A percentile compares a stretch with the other conserved stretches of the same genome.
phyloP scores from a whole-genome alignment of 768 basidiomycete species.

The Scleroderma bovista region DNA sequence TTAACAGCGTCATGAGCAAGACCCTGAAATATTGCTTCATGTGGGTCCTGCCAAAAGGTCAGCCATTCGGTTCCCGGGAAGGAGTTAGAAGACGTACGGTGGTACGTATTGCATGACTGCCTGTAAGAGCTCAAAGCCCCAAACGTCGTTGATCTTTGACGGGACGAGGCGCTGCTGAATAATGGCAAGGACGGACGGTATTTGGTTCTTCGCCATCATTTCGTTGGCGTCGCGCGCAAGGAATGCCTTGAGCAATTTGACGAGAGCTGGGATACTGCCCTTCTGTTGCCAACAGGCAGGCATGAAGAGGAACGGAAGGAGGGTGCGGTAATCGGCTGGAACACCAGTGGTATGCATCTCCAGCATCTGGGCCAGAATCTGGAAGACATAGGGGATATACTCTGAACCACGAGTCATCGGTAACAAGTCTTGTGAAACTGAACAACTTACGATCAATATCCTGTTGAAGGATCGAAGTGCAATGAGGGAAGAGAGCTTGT shows the following conservation, averaged over 20 bases:
- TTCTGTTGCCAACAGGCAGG: slow-evolving; percentile 90
- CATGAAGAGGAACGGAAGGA: slow-evolving; percentile 79
- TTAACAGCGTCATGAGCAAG: slow-evolving; percentile 72
- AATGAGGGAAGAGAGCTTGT: slow-evolving; percentile 74
- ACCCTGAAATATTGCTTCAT: slow-evolving; percentile 73
- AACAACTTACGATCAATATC: slow-evolving; percentile 79
- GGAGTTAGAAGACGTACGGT: slow-evolving; percentile 48
- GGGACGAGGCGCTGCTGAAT: slow-evolving; percentile 87
- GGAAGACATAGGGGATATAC: slow-evolving; percentile 97
- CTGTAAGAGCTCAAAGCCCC: slow-evolving; percentile 88
- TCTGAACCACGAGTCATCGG: slow-evolving; percentile 41
- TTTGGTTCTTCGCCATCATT: slow-evolving; percentile 67
- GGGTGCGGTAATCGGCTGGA: slow-evolving; percentile 69
- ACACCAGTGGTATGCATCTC: slow-evolving; percentile 64
- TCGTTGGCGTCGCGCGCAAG: slow-evolving; percentile 60
- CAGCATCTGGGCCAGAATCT: slow-evolving; percentile 93
- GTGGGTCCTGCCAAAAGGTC: slow-evolving; percentile 39
- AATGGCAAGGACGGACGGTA: slow-evolving; percentile 77
- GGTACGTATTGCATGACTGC: slow-evolving; percentile 67
- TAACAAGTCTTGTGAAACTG: not conserved
- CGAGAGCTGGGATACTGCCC: slow-evolving; percentile 91
- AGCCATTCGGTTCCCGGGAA: not conserved
- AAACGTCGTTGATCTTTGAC: slow-evolving; percentile 80
- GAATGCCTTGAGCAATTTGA: slow-evolving; percentile 82
- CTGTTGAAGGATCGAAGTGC: slow-evolving; percentile 82